Evolutionary conservation across 805 yeast genomes (phyloP).

Genomic region (Hanseniaspora guilliermondii): DNA sequence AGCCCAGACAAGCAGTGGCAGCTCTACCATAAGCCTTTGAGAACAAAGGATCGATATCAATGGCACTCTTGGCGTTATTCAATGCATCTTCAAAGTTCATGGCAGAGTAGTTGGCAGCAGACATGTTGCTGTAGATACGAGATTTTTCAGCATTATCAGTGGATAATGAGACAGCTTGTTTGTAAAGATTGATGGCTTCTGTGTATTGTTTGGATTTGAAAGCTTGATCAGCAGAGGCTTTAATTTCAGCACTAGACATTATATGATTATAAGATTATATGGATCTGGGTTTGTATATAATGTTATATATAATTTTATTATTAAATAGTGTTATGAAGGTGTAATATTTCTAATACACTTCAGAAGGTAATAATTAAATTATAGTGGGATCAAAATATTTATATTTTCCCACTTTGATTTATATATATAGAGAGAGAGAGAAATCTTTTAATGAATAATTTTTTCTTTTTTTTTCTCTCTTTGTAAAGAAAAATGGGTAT

Average conservation of each 20-base stretch:
- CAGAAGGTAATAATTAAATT: no score
- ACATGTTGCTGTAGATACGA: constrained; percentile 84
- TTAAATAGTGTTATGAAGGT: no score
- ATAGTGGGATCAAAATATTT: no score
- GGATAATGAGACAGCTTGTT: constrained; percentile 41
- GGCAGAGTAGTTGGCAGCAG: constrained; percentile 78
- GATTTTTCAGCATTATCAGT: constrained; percentile 39
- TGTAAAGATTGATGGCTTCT: constrained; percentile 68
- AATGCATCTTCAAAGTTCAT: constrained; percentile 63
- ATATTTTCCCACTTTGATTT: no score
- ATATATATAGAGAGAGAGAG: no score
- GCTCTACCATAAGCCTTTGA: constrained; percentile 90
- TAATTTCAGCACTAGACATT: constrained; percentile 24
- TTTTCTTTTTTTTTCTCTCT: no score
- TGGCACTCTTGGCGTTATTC: constrained; percentile 74
- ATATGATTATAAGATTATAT: no score
- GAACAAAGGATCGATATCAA: constrained; percentile 73
- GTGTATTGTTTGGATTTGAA: not conserved
- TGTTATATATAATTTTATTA: not conserved
- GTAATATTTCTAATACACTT: no score
- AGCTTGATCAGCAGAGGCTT: constrained; percentile 83
- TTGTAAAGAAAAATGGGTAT: no score
- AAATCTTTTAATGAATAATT: no score
- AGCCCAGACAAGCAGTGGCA: constrained; percentile 87
- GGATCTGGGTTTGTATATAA: not conserved